A percentile compares a stretch with the other conserved stretches of the same genome.
Conservation (phyloP, 2,329 filamentous ascomycete species). For the Aspergillus quadricinctus region DNA sequence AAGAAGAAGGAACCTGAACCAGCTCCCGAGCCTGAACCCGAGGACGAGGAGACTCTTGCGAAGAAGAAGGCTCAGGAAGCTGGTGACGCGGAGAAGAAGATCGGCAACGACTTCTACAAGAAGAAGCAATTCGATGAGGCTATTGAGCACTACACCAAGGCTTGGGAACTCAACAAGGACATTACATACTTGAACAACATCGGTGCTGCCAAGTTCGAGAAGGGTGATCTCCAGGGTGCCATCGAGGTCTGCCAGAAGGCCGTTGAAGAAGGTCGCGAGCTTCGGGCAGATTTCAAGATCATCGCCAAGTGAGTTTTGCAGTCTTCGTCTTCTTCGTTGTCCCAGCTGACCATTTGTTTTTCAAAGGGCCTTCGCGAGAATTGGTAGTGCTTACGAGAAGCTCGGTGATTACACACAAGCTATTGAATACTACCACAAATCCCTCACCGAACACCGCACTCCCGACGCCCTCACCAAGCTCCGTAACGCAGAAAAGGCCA, state of each 20-base stretch:
- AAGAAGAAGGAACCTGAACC: slow-evolving; percentile 56
- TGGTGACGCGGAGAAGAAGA: slow-evolving; percentile 89
- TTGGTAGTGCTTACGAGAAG: slow-evolving; percentile 92
- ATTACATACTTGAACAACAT: slow-evolving; percentile 98
- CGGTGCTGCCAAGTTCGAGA: slow-evolving; percentile 90
- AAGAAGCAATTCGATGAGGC: slow-evolving; percentile 95
- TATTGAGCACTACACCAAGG: slow-evolving; percentile 89
- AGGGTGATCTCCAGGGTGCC: slow-evolving; percentile 84
- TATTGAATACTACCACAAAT: slow-evolving; percentile 86
- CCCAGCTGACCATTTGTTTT: slow-evolving; percentile 10
- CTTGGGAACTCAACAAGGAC: slow-evolving; percentile 92
- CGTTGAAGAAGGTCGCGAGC: slow-evolving; percentile 80
- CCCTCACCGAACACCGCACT: slow-evolving; percentile 92
- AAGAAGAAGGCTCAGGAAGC: slow-evolving; percentile 89
- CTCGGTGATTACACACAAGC: slow-evolving; percentile 73
- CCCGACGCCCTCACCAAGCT: slow-evolving; percentile 92
- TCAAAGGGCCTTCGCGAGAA: slow-evolving; percentile 74
- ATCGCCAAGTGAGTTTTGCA: slow-evolving; percentile 69
- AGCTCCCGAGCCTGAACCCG: slow-evolving; percentile 61
- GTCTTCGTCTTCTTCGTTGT: neutral
- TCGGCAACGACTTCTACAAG: slow-evolving; percentile 96
- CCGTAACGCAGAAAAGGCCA: slow-evolving; percentile 80
- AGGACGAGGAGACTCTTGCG: slow-evolving; percentile 77
- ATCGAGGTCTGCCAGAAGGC: slow-evolving; percentile 86
- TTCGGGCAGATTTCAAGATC: slow-evolving; percentile 95